These are phyloP conservation scores for Microbotryum scabiosae DNA, from an alignment of 1,284 basidiomycete species.

Conservation along the genomic window DNA sequence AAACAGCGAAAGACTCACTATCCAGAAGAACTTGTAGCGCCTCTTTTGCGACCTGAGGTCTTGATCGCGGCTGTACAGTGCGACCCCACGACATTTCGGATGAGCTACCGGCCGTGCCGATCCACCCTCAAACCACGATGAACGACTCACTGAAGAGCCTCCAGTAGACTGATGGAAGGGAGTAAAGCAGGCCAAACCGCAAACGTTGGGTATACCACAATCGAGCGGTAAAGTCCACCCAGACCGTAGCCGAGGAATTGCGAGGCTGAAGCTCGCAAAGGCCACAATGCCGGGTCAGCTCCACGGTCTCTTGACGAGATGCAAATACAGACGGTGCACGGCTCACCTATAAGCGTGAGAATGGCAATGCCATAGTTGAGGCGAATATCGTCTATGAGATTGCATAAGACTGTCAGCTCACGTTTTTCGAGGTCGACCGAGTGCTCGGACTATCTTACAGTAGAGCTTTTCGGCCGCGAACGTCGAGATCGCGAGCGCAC, in stretches of 20 bases:
- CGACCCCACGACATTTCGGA: neutral
- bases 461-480: conserved; percentile 38
- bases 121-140: too few relatives aligned
- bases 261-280: conserved; percentile 40
- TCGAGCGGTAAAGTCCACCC: neutral
- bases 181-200: conserved; percentile 2
- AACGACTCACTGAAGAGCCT: conserved; percentile 43
- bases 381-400: neutral
- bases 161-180: conserved; percentile 50
- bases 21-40: conserved; percentile 25
- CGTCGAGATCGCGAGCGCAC: conserved; percentile 5
- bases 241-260: conserved; percentile 44
- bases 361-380: neutral
- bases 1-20: neutral
- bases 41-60: conserved; percentile 15
- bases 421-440: neutral
- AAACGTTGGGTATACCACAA: conserved; percentile 3
- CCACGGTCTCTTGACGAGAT: neutral
- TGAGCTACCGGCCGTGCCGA: neutral
- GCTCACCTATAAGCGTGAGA: neutral
- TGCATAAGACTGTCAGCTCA: too few relatives aligned
- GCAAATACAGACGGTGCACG: neutral
- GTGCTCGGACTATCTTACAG: conserved; percentile 1
- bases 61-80: conserved; percentile 41
- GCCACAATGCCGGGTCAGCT: neutral